Evolutionary conservation across 176 grass and related monocot species (phyloP).

Genomic region (Pontederia paniculata): DNA sequence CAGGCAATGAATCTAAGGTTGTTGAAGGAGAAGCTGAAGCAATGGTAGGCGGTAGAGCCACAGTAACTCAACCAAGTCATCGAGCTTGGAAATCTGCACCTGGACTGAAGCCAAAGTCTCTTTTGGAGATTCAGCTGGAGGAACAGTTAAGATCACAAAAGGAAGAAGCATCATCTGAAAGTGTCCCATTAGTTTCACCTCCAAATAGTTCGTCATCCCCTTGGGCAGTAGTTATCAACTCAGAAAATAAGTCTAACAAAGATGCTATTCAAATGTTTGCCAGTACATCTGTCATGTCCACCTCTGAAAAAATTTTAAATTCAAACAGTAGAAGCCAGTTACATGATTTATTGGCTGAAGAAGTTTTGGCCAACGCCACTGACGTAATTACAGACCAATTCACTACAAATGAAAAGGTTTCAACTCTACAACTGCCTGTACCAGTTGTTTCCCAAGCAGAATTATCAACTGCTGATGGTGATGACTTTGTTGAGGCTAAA

Average conservation of each 20-base stretch:
- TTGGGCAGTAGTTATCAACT: slow-evolving; percentile 47
- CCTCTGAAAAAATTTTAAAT: slow-evolving; percentile 30
- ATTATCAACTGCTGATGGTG: slow-evolving; percentile 40
- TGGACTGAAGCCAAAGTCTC: slow-evolving; percentile 70
- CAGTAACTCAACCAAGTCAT: slow-evolving; percentile 34
- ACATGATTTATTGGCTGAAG: slow-evolving; percentile 86
- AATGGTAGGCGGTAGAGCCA: slow-evolving; percentile 24
- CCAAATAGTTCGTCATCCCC: slow-evolving; percentile 30
- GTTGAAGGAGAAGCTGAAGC: slow-evolving; percentile 29
- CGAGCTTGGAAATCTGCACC: slow-evolving; percentile 69
- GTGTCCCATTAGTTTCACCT: slow-evolving; percentile 17
- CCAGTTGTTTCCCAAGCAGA: slow-evolving; percentile 22
- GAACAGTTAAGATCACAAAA: slow-evolving; percentile 66
- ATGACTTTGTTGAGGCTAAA: slow-evolving; percentile 96
- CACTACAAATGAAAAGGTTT: slow-evolving; percentile 27
- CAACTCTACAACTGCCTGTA: slow-evolving; percentile 26
- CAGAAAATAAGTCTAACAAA: slow-evolving; percentile 25
- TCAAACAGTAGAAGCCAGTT: slow-evolving; percentile 54
- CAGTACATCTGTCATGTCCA: slow-evolving; percentile 4
- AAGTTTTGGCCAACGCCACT: slow-evolving; percentile 59
- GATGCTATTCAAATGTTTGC: slow-evolving; percentile 21
- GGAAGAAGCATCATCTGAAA: slow-evolving; percentile 22
- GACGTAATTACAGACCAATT: slow-evolving; percentile 37
- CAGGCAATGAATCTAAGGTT: slow-evolving; percentile 34
- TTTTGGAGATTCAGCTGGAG: slow-evolving; percentile 93